Conservation (phyloP, 208 protist species). For the Novymonas esmeraldas region DNA sequence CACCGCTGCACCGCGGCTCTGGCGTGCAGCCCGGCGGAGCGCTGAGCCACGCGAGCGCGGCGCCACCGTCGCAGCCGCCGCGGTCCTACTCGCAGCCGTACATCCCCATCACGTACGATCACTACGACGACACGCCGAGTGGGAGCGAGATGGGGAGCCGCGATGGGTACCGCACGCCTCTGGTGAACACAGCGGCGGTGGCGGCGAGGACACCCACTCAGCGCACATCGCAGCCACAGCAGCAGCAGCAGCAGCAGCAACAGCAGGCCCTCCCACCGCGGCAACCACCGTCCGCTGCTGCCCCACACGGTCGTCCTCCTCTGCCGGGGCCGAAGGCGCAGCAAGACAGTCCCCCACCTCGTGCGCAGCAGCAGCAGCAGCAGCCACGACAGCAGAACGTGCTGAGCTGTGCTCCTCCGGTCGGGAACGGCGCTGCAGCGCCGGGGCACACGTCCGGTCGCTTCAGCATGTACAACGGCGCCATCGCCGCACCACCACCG, state of each 20-base stretch:
- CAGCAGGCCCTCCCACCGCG: background rate
- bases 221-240: too few species aligned
- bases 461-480: conserved; percentile 19
- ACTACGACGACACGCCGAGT: background rate
- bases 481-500: background rate
- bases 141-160: background rate
- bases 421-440: conserved; percentile 3
- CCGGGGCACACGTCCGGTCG: conserved; percentile 21
- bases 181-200: background rate
- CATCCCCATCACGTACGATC: conserved; percentile 8
- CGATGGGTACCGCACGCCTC: background rate
- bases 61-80: conserved; percentile 1
- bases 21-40: background rate
- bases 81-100: conserved; percentile 19
- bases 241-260: background rate
- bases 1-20: conserved; percentile 7
- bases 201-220: background rate
- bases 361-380: background rate
- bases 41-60: background rate
- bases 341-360: conserved; percentile 3
- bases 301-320: background rate
- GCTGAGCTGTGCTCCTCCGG: too few species aligned
- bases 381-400: background rate
- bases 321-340: background rate
- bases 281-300: background rate